Base-by-base conservation (phyloP, 1,284 basidiomycete genomes). In the Irpex sp. region DNA sequence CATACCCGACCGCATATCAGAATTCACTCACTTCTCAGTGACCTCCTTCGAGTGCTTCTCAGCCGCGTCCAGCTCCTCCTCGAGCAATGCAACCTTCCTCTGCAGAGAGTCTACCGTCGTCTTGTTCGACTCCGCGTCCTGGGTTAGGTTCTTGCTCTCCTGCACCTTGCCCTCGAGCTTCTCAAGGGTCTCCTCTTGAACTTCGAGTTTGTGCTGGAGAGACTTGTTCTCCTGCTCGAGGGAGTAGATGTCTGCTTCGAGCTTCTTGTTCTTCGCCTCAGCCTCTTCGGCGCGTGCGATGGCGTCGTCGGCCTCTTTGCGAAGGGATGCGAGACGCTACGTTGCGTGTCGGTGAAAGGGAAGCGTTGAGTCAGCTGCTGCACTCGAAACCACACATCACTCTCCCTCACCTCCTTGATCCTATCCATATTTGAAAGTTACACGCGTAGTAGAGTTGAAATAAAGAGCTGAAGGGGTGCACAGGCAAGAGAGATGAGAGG, bases 21-120 rank as follows among this genome's bases (percentile, higher is more conserved):
- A 16, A 37, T 52, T 21, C 54, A 83, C 93, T 71, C 73, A 97
- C 96, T 96, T 98, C 78, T 98, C 97, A 36, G 93, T 91, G 2
- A 94, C 95, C 73, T 99, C 96, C 78, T 96, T 96, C 66, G 95
- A 81, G 74, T 96, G 96, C 87, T 95, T 96, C 82, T 99, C 97
- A 21, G 96, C 90, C 58, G 86, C 84, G 73, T 99, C 97, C 19
- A 99, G 84, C 78, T 99, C 96, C 72, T 94, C 92, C 78, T 99
- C 97, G 37, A 99, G 81, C 19, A 98, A 79, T 70, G 91, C 87
- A 35, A 98, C 86, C 83, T 99, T 99, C 70, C 96, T 82, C 60
- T 75, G 73, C 58, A 98, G 81, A 61, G 80, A 83, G 69, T 98
- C 96, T 64, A 84, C 91, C 47, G 86, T 87, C 54, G 83, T 82